Evolutionary conservation across 306 rosid species (phyloP), one percentile per base, ranked within the genome.

Genomic region (Cercis canadensis): DNA sequence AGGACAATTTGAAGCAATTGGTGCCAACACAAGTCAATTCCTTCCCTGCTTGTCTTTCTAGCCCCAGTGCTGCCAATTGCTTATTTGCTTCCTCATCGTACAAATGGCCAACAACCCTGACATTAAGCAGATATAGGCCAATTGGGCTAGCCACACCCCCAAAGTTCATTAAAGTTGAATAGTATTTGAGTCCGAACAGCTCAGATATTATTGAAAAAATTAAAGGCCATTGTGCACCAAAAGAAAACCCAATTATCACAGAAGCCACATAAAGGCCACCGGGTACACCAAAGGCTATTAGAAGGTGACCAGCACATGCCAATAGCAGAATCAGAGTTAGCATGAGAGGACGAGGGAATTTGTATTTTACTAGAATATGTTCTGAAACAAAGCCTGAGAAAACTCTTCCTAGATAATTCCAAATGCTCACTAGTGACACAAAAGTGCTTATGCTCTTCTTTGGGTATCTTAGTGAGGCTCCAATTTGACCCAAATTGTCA

Each of bases 381-480:
- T 85, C 89, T 0, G 89, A 85, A 15, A 7, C 73, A 65, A 85
- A 85, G 24, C 89, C 89, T 0, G 89, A 63, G 5, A 63, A 63
- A 0, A 85, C 89, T 6, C 89, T 58, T 36, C 89, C 89, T 19
- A 85, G 80, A 36, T 85, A 85, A 53, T 85, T 85, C 89, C 89
- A 85, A 29, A 85, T 85, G 69, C 89, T 85, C 1, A 85, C 87
- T 0, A 85, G 65, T 0, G 87, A 82, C 37, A 85, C 84, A 17
- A 85, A 85, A 0, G 89, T 85, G 74, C 83, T 79, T 7, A 53
- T 67, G 56, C 79, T 79, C 9, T 9, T 45, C 34, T 74, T 69
- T 5, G 83, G 83, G 76, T 85, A 85, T 5, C 51, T 34, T 1
- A 65, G 59, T 0, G 89, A 79, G 9, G 54, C 24, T 4, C 81